phyloP scores from a whole-genome alignment of 805 yeast genomes.

The Komagataella kurtzmanii region DNA sequence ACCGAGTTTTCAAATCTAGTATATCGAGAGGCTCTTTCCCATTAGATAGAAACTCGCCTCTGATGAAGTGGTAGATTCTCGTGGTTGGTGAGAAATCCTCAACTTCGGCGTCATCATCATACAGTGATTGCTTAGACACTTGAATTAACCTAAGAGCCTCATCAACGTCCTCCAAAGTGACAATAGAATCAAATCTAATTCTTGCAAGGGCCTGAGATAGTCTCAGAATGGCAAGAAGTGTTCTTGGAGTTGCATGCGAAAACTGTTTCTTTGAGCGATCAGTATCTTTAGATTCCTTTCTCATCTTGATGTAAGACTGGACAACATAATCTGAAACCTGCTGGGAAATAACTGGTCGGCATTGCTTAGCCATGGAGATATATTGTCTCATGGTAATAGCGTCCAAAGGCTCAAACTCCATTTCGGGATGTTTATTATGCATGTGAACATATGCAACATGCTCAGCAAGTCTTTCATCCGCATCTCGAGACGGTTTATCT shows the following conservation, averaged over 20 bases:
- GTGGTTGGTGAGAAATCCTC: slow-evolving; percentile 60
- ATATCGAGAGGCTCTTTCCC: not conserved
- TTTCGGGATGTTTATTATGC: slow-evolving; percentile 77
- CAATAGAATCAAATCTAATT: slow-evolving; percentile 64
- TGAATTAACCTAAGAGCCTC: slow-evolving; percentile 83
- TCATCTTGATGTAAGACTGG: slow-evolving; percentile 74
- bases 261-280: slow-evolving; percentile 69
- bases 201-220: slow-evolving; percentile 92
- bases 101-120: slow-evolving; percentile 25
- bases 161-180: slow-evolving; percentile 74
- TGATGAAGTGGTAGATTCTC: slow-evolving; percentile 59
- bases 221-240: slow-evolving; percentile 80
- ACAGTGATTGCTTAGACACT: slow-evolving; percentile 78
- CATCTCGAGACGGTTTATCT: slow-evolving; percentile 70
- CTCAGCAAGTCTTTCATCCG: slow-evolving; percentile 76
- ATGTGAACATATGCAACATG: slow-evolving; percentile 96
- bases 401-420: slow-evolving; percentile 64
- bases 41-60: not conserved
- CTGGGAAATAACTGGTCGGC: slow-evolving; percentile 72
- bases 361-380: slow-evolving; percentile 73
- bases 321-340: slow-evolving; percentile 82
- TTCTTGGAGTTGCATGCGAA: slow-evolving; percentile 91
- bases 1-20: not conserved
- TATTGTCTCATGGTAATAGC: slow-evolving; percentile 75
- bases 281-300: slow-evolving; percentile 80